These are phyloP conservation scores for Spathaspora sp. DNA, from an alignment of 1,139 yeast genomes.

Conservation along the genomic window DNA sequence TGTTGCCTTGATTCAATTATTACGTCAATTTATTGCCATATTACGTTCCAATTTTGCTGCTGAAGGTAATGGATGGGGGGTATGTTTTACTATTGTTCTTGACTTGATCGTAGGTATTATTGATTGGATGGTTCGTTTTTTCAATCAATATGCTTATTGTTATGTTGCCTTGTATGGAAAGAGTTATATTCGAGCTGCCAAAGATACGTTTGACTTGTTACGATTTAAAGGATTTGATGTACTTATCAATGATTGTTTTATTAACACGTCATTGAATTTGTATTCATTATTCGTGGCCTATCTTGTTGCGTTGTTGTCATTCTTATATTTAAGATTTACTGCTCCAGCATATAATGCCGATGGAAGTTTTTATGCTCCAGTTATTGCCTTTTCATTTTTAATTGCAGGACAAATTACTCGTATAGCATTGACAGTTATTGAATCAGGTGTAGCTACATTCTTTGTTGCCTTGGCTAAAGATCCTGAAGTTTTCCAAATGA, in stretches of 20 bases:
- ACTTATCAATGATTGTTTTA: slow-evolving; percentile 78
- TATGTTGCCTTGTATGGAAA: slow-evolving; percentile 87
- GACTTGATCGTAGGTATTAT: slow-evolving; percentile 64
- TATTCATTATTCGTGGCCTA: slow-evolving; percentile 73
- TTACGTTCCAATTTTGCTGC: slow-evolving; percentile 54
- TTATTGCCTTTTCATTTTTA: slow-evolving; percentile 74
- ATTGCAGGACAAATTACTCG: slow-evolving; percentile 78
- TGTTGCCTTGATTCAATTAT: slow-evolving; percentile 70
- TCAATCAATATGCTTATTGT: slow-evolving; percentile 89
- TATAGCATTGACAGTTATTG: slow-evolving; percentile 69
- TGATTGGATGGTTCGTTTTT: slow-evolving; percentile 81
- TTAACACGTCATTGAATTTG: slow-evolving; percentile 72
- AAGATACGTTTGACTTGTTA: slow-evolving; percentile 77
- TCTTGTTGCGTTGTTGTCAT: slow-evolving; percentile 66
- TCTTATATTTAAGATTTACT: slow-evolving; percentile 71
- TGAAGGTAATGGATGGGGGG: slow-evolving; percentile 55
- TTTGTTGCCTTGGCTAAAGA: slow-evolving; percentile 86
- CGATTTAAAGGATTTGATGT: slow-evolving; percentile 85
- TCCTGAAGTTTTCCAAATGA: slow-evolving; percentile 78
- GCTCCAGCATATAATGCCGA: slow-evolving; percentile 65
- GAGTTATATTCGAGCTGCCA: slow-evolving; percentile 71
- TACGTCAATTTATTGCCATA: slow-evolving; percentile 49
- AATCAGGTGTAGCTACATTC: slow-evolving; percentile 81
- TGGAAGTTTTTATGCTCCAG: slow-evolving; percentile 72
- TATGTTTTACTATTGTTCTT: slow-evolving; percentile 52